Percentiles rank a stretch among this genome's conserved stretches.
These are phyloP conservation scores for Macrolepiota fuliginosa DNA, from an alignment of 768 basidiomycete species.

Conservation along the genomic window DNA sequence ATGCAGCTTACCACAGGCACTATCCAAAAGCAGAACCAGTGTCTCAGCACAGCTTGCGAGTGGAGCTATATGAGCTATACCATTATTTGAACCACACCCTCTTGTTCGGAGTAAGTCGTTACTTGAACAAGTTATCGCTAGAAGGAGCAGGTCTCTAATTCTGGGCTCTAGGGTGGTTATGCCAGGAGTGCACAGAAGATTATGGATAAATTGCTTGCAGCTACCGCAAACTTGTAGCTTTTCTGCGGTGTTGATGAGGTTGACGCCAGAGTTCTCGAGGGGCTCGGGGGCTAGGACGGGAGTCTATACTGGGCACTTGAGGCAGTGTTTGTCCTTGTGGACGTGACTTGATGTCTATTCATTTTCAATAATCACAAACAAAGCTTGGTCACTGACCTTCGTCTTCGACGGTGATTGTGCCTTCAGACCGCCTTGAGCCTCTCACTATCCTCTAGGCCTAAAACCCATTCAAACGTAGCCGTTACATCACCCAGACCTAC, in stretches of 20 bases:
- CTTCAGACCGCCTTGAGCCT: neutral
- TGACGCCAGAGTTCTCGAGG: too few species aligned
- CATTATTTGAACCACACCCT: slow-evolving; percentile 83
- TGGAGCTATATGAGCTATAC: slow-evolving; percentile 73
- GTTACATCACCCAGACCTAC: neutral
- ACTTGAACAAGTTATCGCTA: slow-evolving; percentile 8
- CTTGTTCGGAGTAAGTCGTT: slow-evolving; percentile 65
- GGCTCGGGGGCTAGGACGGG: too few species aligned
- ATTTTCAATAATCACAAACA: slow-evolving; percentile 28
- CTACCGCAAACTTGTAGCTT: slow-evolving; percentile 4
- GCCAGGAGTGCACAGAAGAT: slow-evolving; percentile 51
- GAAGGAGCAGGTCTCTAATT: neutral
- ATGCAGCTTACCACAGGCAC: slow-evolving; percentile 59
- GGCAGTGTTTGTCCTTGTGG: slow-evolving; percentile 7
- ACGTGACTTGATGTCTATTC: slow-evolving; percentile 1
- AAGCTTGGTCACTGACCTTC: slow-evolving; percentile 25
- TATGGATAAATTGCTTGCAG: slow-evolving; percentile 25
- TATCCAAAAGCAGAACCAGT: slow-evolving; percentile 64
- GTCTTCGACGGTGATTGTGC: neutral
- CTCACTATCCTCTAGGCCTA: neutral
- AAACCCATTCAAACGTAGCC: neutral
- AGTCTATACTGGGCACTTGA: neutral
- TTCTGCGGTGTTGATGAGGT: neutral
- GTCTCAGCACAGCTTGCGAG: slow-evolving; percentile 61
- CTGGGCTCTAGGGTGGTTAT: slow-evolving; percentile 44